Evolutionary conservation across 2,329 filamentous ascomycete species (phyloP), one percentile per base, ranked within the genome.

Genomic region (Fusarium guadeloupense): DNA sequence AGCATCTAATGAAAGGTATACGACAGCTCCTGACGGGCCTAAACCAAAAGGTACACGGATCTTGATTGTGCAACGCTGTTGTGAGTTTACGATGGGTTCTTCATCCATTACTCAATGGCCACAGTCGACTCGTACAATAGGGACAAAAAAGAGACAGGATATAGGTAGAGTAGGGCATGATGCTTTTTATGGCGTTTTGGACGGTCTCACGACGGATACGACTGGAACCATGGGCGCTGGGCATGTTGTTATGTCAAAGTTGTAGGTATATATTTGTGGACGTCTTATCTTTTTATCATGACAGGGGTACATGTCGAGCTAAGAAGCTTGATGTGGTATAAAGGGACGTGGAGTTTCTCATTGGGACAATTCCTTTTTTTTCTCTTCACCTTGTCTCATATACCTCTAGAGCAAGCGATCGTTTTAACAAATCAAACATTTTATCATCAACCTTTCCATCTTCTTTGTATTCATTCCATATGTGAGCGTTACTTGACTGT

Each of bases 1-100:
- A 75, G 59, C 75, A 77, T 41, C 67, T 80, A 13, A 78, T 80
- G 59, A 75, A 75, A 52, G 77, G 76, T 9, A 72, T 79, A 50
- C 71, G 74, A 13, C 73, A 76, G 53, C 71, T 80, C 9, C 68
- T 80, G 17, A 66, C 66, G 20, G 76, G 76, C 4, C 75, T 80
- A 73, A 75, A 78, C 52, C 75, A 76, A 61, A 77, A 76, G 59
- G 56, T 77, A 25, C 69, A 68, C 25, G 67, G 62, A 35, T 37
- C 26, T 16, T 39, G 37, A 33, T 44, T 61, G 12, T 31, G 26
- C 31, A 23, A 10, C 25, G 16, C 26, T 40, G 39, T n/a, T 21
- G 39, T 20, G 21, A 13, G 26, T 26, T n/a, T 21, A 33, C 20
- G 16, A 45, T 26, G 23, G 33, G 31, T 50, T 30, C 40, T 52